Evolutionary conservation across 78 protist genomes (phyloP), one percentile per base, ranked within the genome.

Genomic region (Planoprotostelium fungivorum): DNA sequence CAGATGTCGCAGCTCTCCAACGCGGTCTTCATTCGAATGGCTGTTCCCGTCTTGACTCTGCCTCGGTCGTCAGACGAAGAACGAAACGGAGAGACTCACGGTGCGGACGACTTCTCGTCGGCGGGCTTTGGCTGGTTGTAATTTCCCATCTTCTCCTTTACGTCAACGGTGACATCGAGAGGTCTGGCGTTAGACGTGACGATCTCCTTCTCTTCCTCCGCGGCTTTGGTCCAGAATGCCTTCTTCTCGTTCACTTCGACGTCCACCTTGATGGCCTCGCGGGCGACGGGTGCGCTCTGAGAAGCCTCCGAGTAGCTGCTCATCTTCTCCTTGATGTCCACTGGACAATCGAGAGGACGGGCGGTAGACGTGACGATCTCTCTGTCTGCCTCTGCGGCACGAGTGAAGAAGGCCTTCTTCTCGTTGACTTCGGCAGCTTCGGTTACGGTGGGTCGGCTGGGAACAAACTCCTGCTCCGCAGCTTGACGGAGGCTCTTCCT

Each of bases 11-110:
- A 93, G 86, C 85, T 90, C 31, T 92, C 94, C 93, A 35, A 90
- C 91, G 39, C 97, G 86, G 35, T 95, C 94, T 36, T 92, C 94
- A 23, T 89, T 85, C 35, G 93, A 83, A 51, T 89, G 88, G 63
- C 87, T 38, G 85, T 91, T 93, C 38, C 92, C 87, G 38, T 93
- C 84, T 31, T 85, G 89, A 0, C 34, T 38, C 38, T 92, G 88
- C 88, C 91, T 85, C 85, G 63, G 38, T 28, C 34, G 88, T 37
- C 87, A 88, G 31, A 91, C 73, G 73, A 51, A 51, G 16, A 51
- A 51, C 16, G 16, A 51, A 51, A 51, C 73, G 73, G 16, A 25
- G 5, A 16, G 5, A 5, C 73, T 51, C 73, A 51, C 73, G 5
- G 73, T 51, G 5, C 73, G 73, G 31, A 16, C 73, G 5, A 16